phyloP scores from a whole-genome alignment of 176 grass and related monocot species.

The Ampelocalamus luodianensis region DNA sequence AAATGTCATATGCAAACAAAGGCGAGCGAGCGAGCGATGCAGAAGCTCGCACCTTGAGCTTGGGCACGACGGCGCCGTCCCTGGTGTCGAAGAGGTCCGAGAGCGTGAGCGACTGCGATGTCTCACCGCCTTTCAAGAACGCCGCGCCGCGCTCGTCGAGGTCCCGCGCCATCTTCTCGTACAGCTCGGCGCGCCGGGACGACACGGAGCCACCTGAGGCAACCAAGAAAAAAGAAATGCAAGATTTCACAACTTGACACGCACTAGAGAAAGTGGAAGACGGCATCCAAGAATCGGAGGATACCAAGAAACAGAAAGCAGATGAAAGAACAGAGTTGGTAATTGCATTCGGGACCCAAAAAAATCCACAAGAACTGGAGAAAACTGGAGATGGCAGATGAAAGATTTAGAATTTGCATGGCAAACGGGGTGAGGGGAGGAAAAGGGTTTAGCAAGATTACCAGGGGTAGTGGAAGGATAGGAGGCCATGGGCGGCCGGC shows the following conservation, averaged over 20 bases:
- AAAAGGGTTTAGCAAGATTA: not conserved
- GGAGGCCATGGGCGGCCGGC: constrained; percentile 51
- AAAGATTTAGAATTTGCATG: not conserved
- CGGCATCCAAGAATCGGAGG: not conserved
- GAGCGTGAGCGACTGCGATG: constrained; percentile 83
- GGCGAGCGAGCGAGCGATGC: not conserved
- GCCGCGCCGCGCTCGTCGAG: constrained; percentile 72
- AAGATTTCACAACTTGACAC: not conserved
- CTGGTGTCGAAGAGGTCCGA: constrained; percentile 76
- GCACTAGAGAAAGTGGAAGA: not conserved
- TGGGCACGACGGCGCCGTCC: constrained; percentile 69
- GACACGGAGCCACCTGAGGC: constrained; percentile 49
- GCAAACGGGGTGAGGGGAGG: not conserved
- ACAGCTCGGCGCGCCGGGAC: constrained; percentile 66
- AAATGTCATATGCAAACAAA: not conserved
- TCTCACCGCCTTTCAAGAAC: constrained; percentile 83
- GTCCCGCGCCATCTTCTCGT: constrained; percentile 77
- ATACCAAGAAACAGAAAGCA: not conserved
- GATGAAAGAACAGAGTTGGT: not conserved
- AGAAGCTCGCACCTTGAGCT: constrained; percentile 60
- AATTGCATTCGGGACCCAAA: not conserved
- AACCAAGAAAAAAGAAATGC: not conserved
- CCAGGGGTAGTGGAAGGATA: constrained; percentile 28
- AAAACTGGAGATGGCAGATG: not conserved
- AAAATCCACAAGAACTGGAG: constrained; percentile 13